Evolutionary conservation across 208 protist genomes (phyloP), one percentile per base, ranked within the genome.

Genomic region (Crithidia sp.): DNA sequence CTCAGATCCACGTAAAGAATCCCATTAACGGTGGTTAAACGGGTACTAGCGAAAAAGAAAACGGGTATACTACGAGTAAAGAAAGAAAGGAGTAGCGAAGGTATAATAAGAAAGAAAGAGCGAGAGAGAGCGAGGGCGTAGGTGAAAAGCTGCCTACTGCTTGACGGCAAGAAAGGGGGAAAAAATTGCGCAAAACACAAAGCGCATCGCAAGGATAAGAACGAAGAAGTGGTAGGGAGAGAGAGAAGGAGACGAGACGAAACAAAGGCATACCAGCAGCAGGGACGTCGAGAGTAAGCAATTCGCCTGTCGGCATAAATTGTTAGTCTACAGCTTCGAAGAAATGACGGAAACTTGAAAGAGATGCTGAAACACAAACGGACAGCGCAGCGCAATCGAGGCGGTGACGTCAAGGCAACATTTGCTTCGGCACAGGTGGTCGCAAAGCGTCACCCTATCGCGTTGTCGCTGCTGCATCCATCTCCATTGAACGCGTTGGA

Each of bases 21-120:
- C 9, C 12, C 12, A 13, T 49, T 13, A 14, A 13, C 45, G 7
- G 7, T 13, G 0, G 45, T 49, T 14, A 13, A 49, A 49, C 45
- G 45, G 7, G 45, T 49, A 49, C 28, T 28, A 28, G 28, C 28
- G 49, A 47, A 62, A 41, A 64, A 64, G 12, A 67, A 36, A 64
- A 56, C 53, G 40, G 54, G 72, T 56, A 47, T 28, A 64, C n/a
- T 17, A 60, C 13, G 45, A 47, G 41, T 61, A 62, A 72, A 40
- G 37, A 56, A 57, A 78, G 54, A 62, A 47, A 40, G 50, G 14
- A 39, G 36, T 54, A 40, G 43, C 45, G 43, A 49, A 65, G 37
- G 3, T 70, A 14, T 14, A 50, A 5, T 14, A 14, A 7, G 41
- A 16, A 65, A 17, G 19, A 6, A 14, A 47, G 7, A 47, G 39